Conservation (phyloP, 352 stramenopile genomes). For the Phytophthora fragariae region DNA sequence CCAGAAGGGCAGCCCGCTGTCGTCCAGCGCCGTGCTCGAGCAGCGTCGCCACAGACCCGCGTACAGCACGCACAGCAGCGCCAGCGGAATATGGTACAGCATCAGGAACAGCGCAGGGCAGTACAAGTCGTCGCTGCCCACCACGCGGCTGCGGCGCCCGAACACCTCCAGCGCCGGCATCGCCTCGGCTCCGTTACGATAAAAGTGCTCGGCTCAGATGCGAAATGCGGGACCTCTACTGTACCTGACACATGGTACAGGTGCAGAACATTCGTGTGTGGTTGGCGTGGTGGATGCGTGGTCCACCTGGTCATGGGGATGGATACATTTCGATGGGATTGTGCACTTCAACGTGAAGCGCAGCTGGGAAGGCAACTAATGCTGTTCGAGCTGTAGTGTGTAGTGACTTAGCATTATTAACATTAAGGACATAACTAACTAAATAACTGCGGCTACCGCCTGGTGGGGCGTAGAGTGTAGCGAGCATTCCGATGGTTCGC, state of each 20-base stretch:
- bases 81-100: conserved; percentile 77
- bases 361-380: no score
- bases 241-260: no score
- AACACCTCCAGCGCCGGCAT: conserved; percentile 89
- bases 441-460: conserved; percentile 36
- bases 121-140: conserved; percentile 89
- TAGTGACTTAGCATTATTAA: conserved; percentile 28
- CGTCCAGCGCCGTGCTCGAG: conserved; percentile 69
- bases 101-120: conserved; percentile 82
- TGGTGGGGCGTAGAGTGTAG: conserved; percentile 11
- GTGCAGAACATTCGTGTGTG: no score
- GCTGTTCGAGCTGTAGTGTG: neutral
- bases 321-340: no score
- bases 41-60: conserved; percentile 67
- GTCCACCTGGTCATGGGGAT: no score
- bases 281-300: no score
- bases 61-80: conserved; percentile 72
- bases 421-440: conserved; percentile 32
- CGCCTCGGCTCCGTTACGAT: neutral
- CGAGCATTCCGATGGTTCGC: conserved; percentile 15
- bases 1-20: conserved; percentile 77
- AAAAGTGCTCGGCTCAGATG: conserved; percentile 8
- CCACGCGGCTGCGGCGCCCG: conserved; percentile 79
- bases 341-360: no score
- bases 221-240: conserved; percentile 21